phyloP scores from a whole-genome alignment of 2,329 filamentous ascomycete genomes.

The Mycosphaerella arachidis region DNA sequence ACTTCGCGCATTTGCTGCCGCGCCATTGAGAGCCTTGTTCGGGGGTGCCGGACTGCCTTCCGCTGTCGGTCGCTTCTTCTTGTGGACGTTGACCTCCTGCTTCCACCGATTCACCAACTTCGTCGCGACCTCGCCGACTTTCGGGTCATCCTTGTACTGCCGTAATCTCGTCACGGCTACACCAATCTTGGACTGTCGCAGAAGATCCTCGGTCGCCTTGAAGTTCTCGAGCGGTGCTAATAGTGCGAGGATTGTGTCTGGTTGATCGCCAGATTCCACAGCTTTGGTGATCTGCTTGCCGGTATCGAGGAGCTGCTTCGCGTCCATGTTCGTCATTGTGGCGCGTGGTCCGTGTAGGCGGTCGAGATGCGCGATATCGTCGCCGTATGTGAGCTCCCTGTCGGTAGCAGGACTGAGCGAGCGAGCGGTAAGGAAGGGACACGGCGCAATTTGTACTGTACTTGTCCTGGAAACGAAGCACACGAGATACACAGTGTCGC shows the following conservation, averaged over 20 bases:
- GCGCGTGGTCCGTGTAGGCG: not conserved
- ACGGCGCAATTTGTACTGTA: not conserved
- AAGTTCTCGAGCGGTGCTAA: constrained; percentile 77
- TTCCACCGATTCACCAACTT: constrained; percentile 88
- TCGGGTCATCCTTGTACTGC: constrained; percentile 63
- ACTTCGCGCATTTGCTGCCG: constrained; percentile 18
- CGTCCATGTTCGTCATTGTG: constrained; percentile 57
- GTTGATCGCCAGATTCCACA: constrained; percentile 66
- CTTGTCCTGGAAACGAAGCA: not conserved
- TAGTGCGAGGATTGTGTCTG: constrained; percentile 66
- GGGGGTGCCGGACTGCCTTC: constrained; percentile 46
- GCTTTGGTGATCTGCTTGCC: constrained; percentile 79
- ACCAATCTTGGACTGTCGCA: constrained; percentile 87
- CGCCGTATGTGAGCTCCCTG: not conserved
- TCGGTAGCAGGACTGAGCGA: too few species aligned
- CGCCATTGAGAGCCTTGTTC: constrained; percentile 34
- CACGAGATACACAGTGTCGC: not conserved
- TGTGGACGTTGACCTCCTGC: constrained; percentile 61
- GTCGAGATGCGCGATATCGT: not conserved
- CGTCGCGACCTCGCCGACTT: constrained; percentile 67
- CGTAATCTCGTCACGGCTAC: constrained; percentile 84
- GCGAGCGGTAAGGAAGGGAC: not conserved
- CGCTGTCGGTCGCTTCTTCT: constrained; percentile 20
- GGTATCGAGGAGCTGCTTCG: constrained; percentile 72
- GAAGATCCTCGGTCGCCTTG: constrained; percentile 78